Evolutionary conservation across 257 asterid genomes (phyloP), one percentile per base, ranked within the genome.

Genomic region (Capsicum baccatum): DNA sequence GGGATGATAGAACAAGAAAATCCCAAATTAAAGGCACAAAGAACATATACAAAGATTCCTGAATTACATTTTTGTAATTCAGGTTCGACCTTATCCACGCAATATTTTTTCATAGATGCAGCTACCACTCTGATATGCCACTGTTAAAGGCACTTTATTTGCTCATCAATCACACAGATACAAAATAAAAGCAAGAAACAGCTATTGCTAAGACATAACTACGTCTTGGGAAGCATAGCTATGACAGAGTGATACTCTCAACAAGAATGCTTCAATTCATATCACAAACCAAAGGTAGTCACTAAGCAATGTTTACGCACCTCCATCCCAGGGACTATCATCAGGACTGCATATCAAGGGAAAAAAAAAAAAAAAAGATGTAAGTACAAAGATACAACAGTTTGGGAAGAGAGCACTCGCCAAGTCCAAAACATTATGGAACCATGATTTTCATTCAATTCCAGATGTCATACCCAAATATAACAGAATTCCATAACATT

Each of bases 271-370:
- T 76, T 76, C 79, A 54, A 76, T 52, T 52, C 64, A 13, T 13
- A 76, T 76, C 21, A 52, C 48, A 76, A 44, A 52, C 81, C 39
- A 76, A 76, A 54, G 81, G 64, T 76, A 54, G 47, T 26, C 62
- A 50, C 8, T 21, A 8, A 8, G 15, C 21, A 76, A 54, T 57
- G 59, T 26, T 76, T 63, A 8, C 93, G 89, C 88, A 95, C 98
- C 98, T 92, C 98, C 98, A 89, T 92, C 98, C 98, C 98, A 93
- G 39, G 97, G 95, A 64, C 97, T 95, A 52, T 95, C 98, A 81
- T 95, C 96, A 4, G 97, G 98, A 42, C 97, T 93, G 93, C 91
- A 92, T 85, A 69, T 19, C 4, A 76, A 66, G 71, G n/a, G n/a
- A n/a, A n/a, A 37, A 50, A 57, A 2, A 44, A 71, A 81, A 52